Percentiles rank a stretch among this genome's conserved stretches.
phyloP scores from a whole-genome alignment of 805 yeast genomes.

The Metschnikowia anglica region DNA sequence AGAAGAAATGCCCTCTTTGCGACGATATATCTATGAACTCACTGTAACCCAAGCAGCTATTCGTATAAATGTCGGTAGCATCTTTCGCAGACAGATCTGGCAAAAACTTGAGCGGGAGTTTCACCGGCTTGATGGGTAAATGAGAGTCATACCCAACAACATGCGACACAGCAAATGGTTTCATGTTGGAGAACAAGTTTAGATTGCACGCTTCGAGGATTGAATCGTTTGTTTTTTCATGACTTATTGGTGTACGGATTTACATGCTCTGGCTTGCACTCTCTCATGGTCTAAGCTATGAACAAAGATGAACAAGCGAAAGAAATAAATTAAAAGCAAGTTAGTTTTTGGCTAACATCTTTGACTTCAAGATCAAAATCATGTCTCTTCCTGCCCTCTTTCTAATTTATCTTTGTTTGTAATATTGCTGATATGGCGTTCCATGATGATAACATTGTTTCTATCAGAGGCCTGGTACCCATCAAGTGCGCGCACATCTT shows the following conservation, averaged over 20 bases:
- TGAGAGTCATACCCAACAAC: conserved; percentile 20
- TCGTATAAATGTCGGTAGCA: conserved; percentile 13
- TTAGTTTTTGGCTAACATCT: too few relatives aligned
- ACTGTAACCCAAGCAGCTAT: conserved; percentile 14
- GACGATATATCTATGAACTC: conserved; percentile 18
- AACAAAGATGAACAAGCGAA: too few relatives aligned
- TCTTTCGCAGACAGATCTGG: neutral
- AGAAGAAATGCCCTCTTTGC: conserved; percentile 18
- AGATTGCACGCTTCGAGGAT: neutral
- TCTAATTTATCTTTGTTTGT: too few relatives aligned
- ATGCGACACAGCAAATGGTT: conserved; percentile 15
- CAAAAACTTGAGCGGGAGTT: conserved; percentile 19
- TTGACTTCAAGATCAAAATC: too few relatives aligned
- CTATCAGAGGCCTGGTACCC: neutral
- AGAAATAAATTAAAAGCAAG: neutral
- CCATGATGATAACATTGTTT: too few relatives aligned
- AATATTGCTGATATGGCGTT: too few relatives aligned
- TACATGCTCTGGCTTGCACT: neutral
- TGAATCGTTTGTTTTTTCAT: conserved; percentile 2
- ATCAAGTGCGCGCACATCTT: neutral
- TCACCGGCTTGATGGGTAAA: conserved; percentile 17
- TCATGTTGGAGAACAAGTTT: conserved; percentile 8
- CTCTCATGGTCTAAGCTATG: too few relatives aligned
- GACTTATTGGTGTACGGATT: conserved; percentile 3
- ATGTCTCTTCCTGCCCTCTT: too few relatives aligned